Evolutionary conservation across 257 asterid genomes (phyloP), one percentile per base, ranked within the genome.

Genomic region (Cruciata laevipes): DNA sequence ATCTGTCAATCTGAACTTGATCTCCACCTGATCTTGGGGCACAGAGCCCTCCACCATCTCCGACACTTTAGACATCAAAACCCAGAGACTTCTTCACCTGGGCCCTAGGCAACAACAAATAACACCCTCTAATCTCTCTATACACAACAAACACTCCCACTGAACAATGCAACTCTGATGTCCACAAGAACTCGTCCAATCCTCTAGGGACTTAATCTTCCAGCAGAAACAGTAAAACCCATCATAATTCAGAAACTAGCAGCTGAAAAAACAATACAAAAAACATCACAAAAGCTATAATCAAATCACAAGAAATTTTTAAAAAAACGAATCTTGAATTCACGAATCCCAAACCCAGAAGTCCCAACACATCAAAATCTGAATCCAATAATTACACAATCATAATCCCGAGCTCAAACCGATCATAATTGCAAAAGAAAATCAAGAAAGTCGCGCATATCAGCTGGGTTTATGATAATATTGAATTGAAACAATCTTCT

Each of bases 1-100:
- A 82, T 91, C 96, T 52, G 72, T 84, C 87, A 91, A 73, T 82
- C 96, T 82, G 76, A 91, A 91, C 86, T 83, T 91, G 85, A 91
- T 91, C 86, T 85, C 95, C 60, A 89, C 78, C 79, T 86, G 91
- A 81, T 89, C 96, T 89, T 85, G 87, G 67, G 78, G 73, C 70
- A 71, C 86, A 66, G 96, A 78, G 88, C 85, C 89, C 79, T 77
- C 73, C 74, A 60, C 76, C 59, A 73, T 55, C 72, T 42, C 59
- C 7, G 77, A 60, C 31, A 73, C 35, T 38, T 57, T 63, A 47
- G 72, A 65, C 61, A 68, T 69, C 51, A 66, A 71, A 77, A 66
- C 64, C 76, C 70, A 76, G 69, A 74, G 76, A 60, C 76, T 74
- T 78, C 78, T 27, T 27, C 9, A 66, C 82, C 70, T 66, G 63